phyloP scores from a whole-genome alignment of 2,329 filamentous ascomycete species.

The Botrytis aclada region DNA sequence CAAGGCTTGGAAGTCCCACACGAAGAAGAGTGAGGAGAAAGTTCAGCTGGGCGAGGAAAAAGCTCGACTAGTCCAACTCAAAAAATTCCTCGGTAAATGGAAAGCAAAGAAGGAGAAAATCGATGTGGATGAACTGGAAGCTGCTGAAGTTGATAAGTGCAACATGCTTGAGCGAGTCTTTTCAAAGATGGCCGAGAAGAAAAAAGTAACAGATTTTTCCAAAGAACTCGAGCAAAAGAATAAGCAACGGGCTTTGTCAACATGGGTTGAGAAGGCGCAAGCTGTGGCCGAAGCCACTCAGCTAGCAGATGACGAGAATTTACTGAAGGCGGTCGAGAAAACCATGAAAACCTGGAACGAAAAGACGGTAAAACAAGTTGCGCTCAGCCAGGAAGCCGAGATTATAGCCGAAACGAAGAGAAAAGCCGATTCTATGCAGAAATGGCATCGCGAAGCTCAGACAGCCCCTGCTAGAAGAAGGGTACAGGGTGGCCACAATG shows the following conservation, averaged over 20 bases:
- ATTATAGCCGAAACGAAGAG: constrained; percentile 19
- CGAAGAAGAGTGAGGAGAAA: constrained; percentile 44
- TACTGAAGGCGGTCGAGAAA: constrained; percentile 24
- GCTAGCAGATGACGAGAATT: constrained; percentile 28
- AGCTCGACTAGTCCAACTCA: constrained; percentile 49
- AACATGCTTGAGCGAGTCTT: constrained; percentile 34
- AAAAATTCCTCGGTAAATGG: constrained; percentile 54
- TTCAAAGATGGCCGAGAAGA: constrained; percentile 41
- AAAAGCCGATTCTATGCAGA: constrained; percentile 25
- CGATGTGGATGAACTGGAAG: constrained; percentile 30
- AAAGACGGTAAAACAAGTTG: constrained; percentile 21
- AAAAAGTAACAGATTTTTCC: constrained; percentile 27
- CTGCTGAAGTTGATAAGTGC: constrained; percentile 35
- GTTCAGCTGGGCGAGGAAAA: constrained; percentile 42
- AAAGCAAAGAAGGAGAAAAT: constrained; percentile 30
- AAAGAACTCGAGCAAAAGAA: constrained; percentile 24
- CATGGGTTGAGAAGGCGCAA: constrained; percentile 29
- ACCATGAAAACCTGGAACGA: constrained; percentile 30
- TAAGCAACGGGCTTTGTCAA: constrained; percentile 27
- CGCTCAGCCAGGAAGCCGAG: constrained; percentile 24
- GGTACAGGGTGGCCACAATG: constrained; percentile 45
- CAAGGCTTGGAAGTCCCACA: constrained; percentile 65
- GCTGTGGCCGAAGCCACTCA: constrained; percentile 25
- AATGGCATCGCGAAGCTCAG: constrained; percentile 32
- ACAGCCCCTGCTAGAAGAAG: constrained; percentile 35